Evolutionary conservation across 208 protist genomes (phyloP).

Genomic region (Acanthamoeba pearcei): DNA sequence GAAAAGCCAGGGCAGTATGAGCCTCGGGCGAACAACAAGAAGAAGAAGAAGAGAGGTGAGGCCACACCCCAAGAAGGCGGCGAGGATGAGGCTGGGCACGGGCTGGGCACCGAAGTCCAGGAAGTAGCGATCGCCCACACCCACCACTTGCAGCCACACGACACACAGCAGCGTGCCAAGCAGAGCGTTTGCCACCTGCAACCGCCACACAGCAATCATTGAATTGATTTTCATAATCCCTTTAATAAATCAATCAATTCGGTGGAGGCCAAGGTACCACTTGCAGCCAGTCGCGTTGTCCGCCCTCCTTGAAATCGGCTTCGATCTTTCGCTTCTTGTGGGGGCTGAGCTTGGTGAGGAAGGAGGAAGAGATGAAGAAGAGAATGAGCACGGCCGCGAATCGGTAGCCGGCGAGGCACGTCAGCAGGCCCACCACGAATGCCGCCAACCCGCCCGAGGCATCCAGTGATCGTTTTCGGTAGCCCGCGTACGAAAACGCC

Average conservation of each 20-base stretch:
- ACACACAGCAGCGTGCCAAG: conserved; percentile 60
- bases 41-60: neutral
- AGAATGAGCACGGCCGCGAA: conserved; percentile 70
- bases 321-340: conserved; percentile 80
- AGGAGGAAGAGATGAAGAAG: conserved; percentile 80
- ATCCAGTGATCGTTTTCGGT: conserved; percentile 49
- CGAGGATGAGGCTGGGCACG: conserved; percentile 66
- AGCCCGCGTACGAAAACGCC: conserved; percentile 2
- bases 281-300: conserved; percentile 82
- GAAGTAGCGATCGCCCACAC: conserved; percentile 27
- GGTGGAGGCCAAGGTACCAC: conserved; percentile 28
- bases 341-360: conserved; percentile 81
- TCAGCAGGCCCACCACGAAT: conserved; percentile 74
- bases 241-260: neutral
- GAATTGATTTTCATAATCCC: no score
- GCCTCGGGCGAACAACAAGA: neutral
- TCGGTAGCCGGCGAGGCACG: conserved; percentile 44
- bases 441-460: conserved; percentile 3
- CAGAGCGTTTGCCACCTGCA: conserved; percentile 76
- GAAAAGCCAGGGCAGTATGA: neutral
- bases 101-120: conserved; percentile 72
- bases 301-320: conserved; percentile 78
- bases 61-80: conserved; percentile 74
- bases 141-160: conserved; percentile 27
- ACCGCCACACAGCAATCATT: neutral